Evolutionary conservation across 306 rosid species (phyloP).

Genomic region (Luffa acutangula): DNA sequence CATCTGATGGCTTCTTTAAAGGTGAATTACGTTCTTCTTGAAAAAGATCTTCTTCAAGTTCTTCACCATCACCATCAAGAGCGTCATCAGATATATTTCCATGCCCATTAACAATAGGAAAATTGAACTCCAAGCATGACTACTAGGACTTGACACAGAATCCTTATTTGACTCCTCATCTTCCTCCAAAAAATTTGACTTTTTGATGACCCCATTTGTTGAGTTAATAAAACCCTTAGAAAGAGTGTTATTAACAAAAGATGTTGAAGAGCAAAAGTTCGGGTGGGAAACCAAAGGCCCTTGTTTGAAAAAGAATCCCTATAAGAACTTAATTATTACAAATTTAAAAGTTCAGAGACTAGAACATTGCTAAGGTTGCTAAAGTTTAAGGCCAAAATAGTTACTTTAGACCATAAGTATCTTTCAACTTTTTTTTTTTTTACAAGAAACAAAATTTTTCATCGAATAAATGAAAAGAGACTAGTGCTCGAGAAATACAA

Average conservation of each 20-base stretch:
- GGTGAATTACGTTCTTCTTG: neutral
- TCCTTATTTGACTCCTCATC: neutral
- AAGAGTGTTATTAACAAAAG: slow-evolving; percentile 9
- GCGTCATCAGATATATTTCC: neutral
- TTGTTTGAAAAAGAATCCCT: too few relatives aligned
- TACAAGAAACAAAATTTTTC: too few relatives aligned
- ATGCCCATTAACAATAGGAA: neutral
- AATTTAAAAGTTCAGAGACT: too few relatives aligned
- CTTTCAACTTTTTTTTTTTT: too few relatives aligned
- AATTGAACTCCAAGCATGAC: neutral
- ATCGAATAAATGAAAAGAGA: too few relatives aligned
- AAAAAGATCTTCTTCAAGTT: too few relatives aligned
- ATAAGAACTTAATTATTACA: too few relatives aligned
- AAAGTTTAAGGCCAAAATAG: neutral
- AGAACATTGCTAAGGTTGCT: too few relatives aligned
- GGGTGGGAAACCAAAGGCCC: too few relatives aligned
- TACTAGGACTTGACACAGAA: neutral
- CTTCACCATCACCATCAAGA: neutral
- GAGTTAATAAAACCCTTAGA: neutral
- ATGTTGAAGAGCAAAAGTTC: neutral
- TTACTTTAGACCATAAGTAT: too few relatives aligned
- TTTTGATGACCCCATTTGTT: neutral
- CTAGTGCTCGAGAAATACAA: too few relatives aligned
- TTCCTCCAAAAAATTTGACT: neutral
- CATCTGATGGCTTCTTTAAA: neutral